These are phyloP conservation scores for Heracleum sosnowskyi DNA, from an alignment of 129 eudicot genomes.

Conservation along the genomic window DNA sequence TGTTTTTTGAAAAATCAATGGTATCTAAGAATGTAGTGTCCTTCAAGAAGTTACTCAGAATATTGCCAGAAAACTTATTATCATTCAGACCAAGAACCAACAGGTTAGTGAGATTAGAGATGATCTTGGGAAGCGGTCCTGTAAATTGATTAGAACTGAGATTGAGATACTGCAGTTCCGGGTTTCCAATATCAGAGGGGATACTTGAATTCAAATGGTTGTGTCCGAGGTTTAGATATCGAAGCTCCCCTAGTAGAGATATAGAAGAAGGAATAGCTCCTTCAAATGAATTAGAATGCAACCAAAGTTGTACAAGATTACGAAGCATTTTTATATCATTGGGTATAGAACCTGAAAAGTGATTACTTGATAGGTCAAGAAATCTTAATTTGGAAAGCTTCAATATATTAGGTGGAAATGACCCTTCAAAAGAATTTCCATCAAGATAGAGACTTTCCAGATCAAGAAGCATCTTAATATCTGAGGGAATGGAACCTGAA, in stretches of 20 bases:
- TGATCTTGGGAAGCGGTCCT: neutral
- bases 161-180: neutral
- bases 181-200: conserved; percentile 1
- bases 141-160: neutral
- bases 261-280: conserved; percentile 11
- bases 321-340: conserved; percentile 30
- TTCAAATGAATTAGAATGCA: too few relatives aligned
- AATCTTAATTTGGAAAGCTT: conserved; percentile 18
- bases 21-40: neutral
- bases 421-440: conserved; percentile 43
- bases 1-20: neutral
- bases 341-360: conserved; percentile 45
- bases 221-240: too few relatives aligned
- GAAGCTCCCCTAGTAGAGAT: too few relatives aligned
- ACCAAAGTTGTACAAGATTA: conserved; percentile 31
- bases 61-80: neutral
- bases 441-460: conserved; percentile 42
- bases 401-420: conserved; percentile 24
- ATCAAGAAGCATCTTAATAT: conserved; percentile 31
- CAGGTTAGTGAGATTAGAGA: conserved; percentile 11
- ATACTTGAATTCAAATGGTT: too few relatives aligned
- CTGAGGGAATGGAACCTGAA: conserved; percentile 43
- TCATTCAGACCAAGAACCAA: too few relatives aligned
- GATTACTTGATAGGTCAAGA: conserved; percentile 27
- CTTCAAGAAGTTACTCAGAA: neutral